Conservation (phyloP, 768 basidiomycete genomes). For the Naganishia kalamii region DNA sequence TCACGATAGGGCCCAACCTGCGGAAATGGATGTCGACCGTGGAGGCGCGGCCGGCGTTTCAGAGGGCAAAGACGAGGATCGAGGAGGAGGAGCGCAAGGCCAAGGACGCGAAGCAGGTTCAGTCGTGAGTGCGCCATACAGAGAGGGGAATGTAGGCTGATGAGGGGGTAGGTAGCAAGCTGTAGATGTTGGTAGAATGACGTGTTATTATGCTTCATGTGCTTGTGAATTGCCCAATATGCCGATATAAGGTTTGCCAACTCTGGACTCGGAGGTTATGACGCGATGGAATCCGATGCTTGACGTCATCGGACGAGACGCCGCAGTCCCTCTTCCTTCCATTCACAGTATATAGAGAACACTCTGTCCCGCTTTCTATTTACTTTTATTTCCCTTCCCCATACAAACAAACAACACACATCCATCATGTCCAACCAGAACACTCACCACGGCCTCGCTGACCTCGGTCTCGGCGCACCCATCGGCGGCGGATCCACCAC, state of each 20-base stretch:
- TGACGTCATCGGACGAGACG: too few species aligned
- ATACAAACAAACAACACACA: not conserved
- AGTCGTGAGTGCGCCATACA: not conserved
- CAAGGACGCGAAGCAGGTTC: not conserved
- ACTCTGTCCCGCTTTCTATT: not conserved
- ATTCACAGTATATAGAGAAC: not conserved
- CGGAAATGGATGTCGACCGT: constrained; percentile 35
- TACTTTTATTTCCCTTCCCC: not conserved
- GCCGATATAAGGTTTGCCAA: not conserved
- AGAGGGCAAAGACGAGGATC: constrained; percentile 34
- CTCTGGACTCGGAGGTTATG: not conserved
- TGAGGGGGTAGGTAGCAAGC: not conserved
- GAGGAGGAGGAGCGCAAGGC: constrained; percentile 37
- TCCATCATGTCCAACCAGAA: constrained; percentile 7
- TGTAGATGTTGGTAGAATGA: too few species aligned
- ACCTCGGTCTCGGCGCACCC: constrained; percentile 10
- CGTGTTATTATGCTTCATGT: too few species aligned
- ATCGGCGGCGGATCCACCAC: constrained; percentile 16
- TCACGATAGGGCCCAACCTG: constrained; percentile 27
- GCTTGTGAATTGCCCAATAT: too few species aligned
- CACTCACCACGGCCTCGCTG: not conserved
- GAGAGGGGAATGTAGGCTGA: not conserved
- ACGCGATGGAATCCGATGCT: not conserved
- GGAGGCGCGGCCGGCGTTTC: constrained; percentile 31
- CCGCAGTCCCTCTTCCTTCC: too few species aligned